Evolutionary conservation across 371 early-diverging fungal genomes (phyloP).

Genomic region (Massospora cicadina): DNA sequence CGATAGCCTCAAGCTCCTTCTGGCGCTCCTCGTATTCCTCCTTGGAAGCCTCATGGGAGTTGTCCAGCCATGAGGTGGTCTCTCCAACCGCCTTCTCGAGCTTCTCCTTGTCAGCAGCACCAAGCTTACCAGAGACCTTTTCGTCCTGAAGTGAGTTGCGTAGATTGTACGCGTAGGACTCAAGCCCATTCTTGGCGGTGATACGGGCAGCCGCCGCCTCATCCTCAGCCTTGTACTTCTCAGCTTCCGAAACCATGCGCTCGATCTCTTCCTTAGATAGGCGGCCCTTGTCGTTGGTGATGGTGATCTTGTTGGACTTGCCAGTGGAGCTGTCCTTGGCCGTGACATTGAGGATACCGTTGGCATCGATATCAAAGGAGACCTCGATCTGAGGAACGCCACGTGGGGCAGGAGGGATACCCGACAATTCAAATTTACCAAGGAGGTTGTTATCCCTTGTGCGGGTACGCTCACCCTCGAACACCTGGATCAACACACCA

Average conservation of each 20-base stretch:
- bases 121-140: slow-evolving; percentile 64
- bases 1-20: slow-evolving; percentile 84
- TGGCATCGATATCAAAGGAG: slow-evolving; percentile 92
- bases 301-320: slow-evolving; percentile 85
- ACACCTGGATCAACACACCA: slow-evolving; percentile 93
- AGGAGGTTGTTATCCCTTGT: slow-evolving; percentile 94
- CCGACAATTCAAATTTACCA: slow-evolving; percentile 91
- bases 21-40: slow-evolving; percentile 85
- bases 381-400: slow-evolving; percentile 98
- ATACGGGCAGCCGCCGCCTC: slow-evolving; percentile 64
- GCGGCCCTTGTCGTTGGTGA: slow-evolving; percentile 97
- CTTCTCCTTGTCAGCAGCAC: slow-evolving; percentile 70
- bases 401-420: slow-evolving; percentile 89
- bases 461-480: slow-evolving; percentile 92
- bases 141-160: slow-evolving; percentile 68
- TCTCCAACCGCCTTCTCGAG: slow-evolving; percentile 64
- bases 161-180: slow-evolving; percentile 73
- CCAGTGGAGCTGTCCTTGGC: slow-evolving; percentile 93
- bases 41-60: slow-evolving; percentile 76
- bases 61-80: slow-evolving; percentile 75
- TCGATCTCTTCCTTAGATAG: slow-evolving; percentile 94
- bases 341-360: slow-evolving; percentile 94
- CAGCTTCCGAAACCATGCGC: slow-evolving; percentile 91
- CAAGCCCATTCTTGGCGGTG: slow-evolving; percentile 58
- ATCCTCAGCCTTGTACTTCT: slow-evolving; percentile 93